A percentile compares a stretch with the other conserved stretches of the same genome.
Evolutionary conservation across 1,284 basidiomycete genomes (phyloP).

Genomic region (Apiotrichum sp.): DNA sequence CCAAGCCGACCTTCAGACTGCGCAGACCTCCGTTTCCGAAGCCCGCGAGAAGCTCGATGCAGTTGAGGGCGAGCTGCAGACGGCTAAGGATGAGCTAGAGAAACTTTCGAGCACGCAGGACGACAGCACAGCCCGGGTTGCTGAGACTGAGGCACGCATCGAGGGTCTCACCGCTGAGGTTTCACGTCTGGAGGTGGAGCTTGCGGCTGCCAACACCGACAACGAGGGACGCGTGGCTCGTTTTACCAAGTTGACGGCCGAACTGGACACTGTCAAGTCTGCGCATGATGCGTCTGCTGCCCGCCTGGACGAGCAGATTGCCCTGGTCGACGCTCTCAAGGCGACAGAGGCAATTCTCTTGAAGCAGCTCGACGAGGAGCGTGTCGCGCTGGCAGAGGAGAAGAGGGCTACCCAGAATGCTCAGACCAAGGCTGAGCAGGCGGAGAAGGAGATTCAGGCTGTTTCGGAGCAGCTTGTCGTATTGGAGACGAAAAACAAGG

Average conservation of each 20-base stretch:
- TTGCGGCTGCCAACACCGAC: neutral
- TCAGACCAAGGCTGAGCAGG: neutral
- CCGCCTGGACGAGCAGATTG: neutral
- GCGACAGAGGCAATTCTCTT: neutral
- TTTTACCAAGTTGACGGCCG: neutral
- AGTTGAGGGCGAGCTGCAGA: neutral
- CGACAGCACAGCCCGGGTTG: neutral
- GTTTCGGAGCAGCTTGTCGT: constrained; percentile 3
- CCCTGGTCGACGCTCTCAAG: neutral
- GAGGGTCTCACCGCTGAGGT: neutral
- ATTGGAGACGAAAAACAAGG: constrained; percentile 10
- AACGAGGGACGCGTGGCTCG: neutral
- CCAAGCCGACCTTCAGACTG: neutral
- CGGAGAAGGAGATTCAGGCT: constrained; percentile 3
- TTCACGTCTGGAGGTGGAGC: neutral
- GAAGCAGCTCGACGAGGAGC: neutral
- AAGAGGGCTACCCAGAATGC: neutral
- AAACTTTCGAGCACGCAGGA: neutral
- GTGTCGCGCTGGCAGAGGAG: neutral
- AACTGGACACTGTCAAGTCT: neutral
- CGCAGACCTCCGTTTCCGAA: neutral
- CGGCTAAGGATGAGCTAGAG: neutral
- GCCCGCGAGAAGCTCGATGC: neutral
- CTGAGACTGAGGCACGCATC: neutral
- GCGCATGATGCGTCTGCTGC: neutral